Percentiles rank a stretch among this genome's conserved stretches.
Evolutionary conservation across 352 stramenopile genomes (phyloP).

Genomic region (Globisporangium polare): DNA sequence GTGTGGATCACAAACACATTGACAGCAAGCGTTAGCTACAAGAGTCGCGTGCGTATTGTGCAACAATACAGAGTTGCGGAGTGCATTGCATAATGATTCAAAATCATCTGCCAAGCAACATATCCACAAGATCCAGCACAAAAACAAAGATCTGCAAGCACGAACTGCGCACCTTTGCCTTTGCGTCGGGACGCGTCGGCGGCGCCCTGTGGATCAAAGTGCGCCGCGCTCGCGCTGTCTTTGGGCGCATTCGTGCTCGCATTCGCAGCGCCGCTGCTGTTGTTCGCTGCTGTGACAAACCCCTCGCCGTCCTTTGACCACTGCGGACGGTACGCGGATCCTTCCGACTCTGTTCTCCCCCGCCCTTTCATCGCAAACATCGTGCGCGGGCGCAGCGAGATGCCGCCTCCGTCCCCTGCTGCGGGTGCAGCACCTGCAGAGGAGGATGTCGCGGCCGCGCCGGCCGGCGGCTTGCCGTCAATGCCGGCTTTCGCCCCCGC

Average conservation of each 20-base stretch:
- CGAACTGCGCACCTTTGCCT: conserved; percentile 49
- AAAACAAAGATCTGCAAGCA: conserved; percentile 6
- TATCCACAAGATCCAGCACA: not conserved
- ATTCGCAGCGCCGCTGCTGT: not conserved
- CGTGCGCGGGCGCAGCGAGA: conserved; percentile 78
- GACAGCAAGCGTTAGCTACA: not conserved
- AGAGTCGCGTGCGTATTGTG: not conserved
- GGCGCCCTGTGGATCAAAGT: conserved; percentile 19
- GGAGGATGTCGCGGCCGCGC: not conserved
- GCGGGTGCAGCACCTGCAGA: conserved; percentile 6
- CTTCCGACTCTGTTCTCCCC: conserved; percentile 64
- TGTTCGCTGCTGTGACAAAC: conserved; percentile 52
- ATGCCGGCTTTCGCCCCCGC: conserved; percentile 5
- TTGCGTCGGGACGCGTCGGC: conserved; percentile 44
- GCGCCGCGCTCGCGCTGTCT: conserved; percentile 21
- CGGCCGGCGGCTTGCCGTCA: conserved; percentile 9
- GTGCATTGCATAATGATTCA: not conserved
- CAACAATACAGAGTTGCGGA: not conserved
- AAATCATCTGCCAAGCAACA: conserved; percentile 1
- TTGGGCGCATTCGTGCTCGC: conserved; percentile 7
- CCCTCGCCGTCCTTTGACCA: conserved; percentile 86
- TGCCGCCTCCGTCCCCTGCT: conserved; percentile 22
- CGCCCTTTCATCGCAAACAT: conserved; percentile 89
- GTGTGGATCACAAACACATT: not conserved
- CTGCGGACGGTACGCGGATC: conserved; percentile 69